Evolutionary conservation across 345 rosid species (phyloP), one percentile per base, ranked within the genome.

Genomic region (Aquilaria sinensis): DNA sequence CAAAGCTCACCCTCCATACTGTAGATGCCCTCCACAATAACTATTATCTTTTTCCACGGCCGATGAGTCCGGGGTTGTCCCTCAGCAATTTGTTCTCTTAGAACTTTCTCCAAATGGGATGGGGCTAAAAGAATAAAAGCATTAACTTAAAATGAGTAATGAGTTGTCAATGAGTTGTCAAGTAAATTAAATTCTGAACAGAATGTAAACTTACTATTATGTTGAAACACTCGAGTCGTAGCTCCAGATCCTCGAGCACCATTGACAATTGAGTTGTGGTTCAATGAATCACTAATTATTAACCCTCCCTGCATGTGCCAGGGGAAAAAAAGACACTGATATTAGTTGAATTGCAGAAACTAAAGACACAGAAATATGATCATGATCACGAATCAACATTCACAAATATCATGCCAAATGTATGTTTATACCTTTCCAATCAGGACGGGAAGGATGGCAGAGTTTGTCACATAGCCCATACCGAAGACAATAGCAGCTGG

Each of bases 191-290:
- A 56, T 46, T 32, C 10, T 37, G 31, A 53, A 37, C 7, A 37
- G 43, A 37, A 61, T 10, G 48, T 9, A 29, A 57, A 76, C 87
- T 85, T 70, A 88, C 96, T 83, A 66, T 90, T 90, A 76, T 88
- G 85, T 63, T 85, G 96, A 75, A 90, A 90, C 76, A 90, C 97
- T 33, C 92, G 80, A 70, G 88, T 72, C 31, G 91, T 81, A 69
- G 97, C 90, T 69, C 96, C 92, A 12, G 97, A 88, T 53, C 96
- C 97, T 64, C 97, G 83, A 47, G 96, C 97, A 58, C 97, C 97
- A 70, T 76, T 90, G 56, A 90, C 86, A 75, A 90, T 90, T 34
- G 96, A 90, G 67, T 84, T 88, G 66, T 90, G 97, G 82, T 90
- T 90, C 80, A 90, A 71, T 9, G 97, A 88, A 77, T 90, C 97